Conservation (phyloP, 495 filamentous ascomycete species). For the Annulohypoxylon stygium region DNA sequence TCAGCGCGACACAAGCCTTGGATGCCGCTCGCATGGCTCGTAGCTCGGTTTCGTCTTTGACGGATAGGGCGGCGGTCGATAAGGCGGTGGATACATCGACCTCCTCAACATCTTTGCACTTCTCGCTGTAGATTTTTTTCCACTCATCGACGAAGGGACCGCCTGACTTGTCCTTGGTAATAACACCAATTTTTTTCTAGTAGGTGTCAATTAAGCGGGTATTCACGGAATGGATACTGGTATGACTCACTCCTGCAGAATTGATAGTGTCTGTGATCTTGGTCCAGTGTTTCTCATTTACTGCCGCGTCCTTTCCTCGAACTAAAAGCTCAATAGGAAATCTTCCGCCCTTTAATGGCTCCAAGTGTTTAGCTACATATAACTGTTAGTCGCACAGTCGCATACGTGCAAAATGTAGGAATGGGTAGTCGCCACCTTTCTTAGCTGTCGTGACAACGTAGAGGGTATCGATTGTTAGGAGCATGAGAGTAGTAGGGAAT, state of each 20-base stretch:
- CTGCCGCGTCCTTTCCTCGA: slow-evolving; percentile 86
- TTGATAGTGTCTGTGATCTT: slow-evolving; percentile 89
- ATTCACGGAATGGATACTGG: neutral
- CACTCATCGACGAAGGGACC: slow-evolving; percentile 97
- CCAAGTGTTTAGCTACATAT: slow-evolving; percentile 85
- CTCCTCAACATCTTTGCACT: slow-evolving; percentile 87
- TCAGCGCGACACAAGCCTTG: slow-evolving; percentile 88
- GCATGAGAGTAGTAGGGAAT: slow-evolving; percentile 93
- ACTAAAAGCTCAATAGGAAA: slow-evolving; percentile 90
- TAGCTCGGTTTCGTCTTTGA: slow-evolving; percentile 96
- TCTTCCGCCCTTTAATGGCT: slow-evolving; percentile 91
- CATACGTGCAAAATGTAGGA: neutral
- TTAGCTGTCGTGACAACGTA: slow-evolving; percentile 96
- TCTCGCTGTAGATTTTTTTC: slow-evolving; percentile 81
- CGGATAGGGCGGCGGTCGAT: slow-evolving; percentile 84
- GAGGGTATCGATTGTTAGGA: slow-evolving; percentile 87
- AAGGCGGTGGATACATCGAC: slow-evolving; percentile 87
- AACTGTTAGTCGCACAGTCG: slow-evolving; percentile 44
- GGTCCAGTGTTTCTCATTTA: slow-evolving; percentile 87
- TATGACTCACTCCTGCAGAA: slow-evolving; percentile 78
- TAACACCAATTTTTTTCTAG: slow-evolving; percentile 88
- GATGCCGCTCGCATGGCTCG: slow-evolving; percentile 94
- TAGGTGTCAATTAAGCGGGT: slow-evolving; percentile 5
- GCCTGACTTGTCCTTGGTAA: slow-evolving; percentile 83
- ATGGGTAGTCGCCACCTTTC: slow-evolving; percentile 74